phyloP scores from a whole-genome alignment of 306 rosid genomes.

The Gastrolobium villosum region DNA sequence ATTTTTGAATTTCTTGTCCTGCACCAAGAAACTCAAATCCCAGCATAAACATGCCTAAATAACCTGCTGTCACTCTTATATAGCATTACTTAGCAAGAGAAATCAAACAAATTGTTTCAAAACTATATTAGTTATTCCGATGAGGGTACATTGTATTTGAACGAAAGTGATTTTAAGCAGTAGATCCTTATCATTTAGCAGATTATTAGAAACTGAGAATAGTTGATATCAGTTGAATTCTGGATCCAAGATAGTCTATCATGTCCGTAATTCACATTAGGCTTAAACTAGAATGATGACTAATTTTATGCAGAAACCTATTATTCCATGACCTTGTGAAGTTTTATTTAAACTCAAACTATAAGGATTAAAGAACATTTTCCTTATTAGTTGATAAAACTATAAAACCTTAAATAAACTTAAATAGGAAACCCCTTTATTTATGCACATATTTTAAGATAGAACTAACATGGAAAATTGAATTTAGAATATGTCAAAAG shows the following conservation, averaged over 20 bases:
- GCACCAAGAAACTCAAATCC: slow-evolving; percentile 8
- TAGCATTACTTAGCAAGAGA: neutral
- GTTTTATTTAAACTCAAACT: neutral
- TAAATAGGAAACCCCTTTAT: neutral
- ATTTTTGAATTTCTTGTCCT: neutral
- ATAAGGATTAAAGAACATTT: neutral
- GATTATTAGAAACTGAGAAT: neutral
- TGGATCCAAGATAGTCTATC: slow-evolving; percentile 16
- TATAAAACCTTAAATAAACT: slow-evolving; percentile 1
- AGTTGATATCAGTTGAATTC: neutral
- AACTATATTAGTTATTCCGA: neutral
- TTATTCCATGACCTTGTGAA: neutral
- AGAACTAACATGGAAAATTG: slow-evolving; percentile 39
- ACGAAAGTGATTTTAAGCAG: neutral
- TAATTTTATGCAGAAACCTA: neutral
- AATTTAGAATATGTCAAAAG: slow-evolving; percentile 21
- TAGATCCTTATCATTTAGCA: slow-evolving; percentile 7
- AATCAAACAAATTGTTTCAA: neutral
- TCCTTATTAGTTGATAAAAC: neutral
- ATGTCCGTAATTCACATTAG: slow-evolving; percentile 1
- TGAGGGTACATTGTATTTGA: neutral
- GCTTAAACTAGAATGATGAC: slow-evolving; percentile 9
- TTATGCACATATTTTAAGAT: slow-evolving; percentile 37
- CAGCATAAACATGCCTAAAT: slow-evolving; percentile 14
- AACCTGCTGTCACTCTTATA: neutral